These are phyloP conservation scores for Botrytis porri DNA, from an alignment of 2,329 filamentous ascomycete genomes.

Conservation along the genomic window DNA sequence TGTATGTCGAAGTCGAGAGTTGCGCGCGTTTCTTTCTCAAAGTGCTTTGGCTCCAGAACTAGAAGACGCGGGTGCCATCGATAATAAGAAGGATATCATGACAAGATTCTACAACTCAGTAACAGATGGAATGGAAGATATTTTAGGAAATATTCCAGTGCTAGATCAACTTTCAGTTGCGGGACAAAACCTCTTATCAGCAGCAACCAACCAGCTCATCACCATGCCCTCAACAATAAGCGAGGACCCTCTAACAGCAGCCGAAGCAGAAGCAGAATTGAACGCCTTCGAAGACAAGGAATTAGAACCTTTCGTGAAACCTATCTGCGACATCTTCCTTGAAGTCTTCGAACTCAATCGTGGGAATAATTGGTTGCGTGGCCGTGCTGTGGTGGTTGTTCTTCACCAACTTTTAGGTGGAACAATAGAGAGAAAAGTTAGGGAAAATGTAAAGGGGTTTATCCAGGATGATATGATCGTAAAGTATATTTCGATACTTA, in stretches of 20 bases:
- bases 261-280: conserved; percentile 89
- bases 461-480: conserved; percentile 76
- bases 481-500: conserved; percentile 70
- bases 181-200: conserved; percentile 84
- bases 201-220: conserved; percentile 63
- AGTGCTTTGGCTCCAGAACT: conserved; percentile 69
- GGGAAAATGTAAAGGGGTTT: conserved; percentile 73
- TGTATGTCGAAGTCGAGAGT: conserved; percentile 87
- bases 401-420: conserved; percentile 93
- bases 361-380: conserved; percentile 95
- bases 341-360: conserved; percentile 93
- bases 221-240: conserved; percentile 51
- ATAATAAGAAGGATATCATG: conserved; percentile 82
- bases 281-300: conserved; percentile 90
- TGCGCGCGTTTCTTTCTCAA: conserved; percentile 89
- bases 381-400: conserved; percentile 91
- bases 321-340: conserved; percentile 95
- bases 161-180: conserved; percentile 91
- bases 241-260: conserved; percentile 51
- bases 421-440: conserved; percentile 92
- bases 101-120: conserved; percentile 95
- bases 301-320: conserved; percentile 93
- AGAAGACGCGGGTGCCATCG: conserved; percentile 50
- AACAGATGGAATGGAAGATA: conserved; percentile 96
- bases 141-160: conserved; percentile 91